These are phyloP conservation scores for Phalaenopsis hybrid DNA, from an alignment of 116 monocot genomes.

Conservation along the genomic window DNA sequence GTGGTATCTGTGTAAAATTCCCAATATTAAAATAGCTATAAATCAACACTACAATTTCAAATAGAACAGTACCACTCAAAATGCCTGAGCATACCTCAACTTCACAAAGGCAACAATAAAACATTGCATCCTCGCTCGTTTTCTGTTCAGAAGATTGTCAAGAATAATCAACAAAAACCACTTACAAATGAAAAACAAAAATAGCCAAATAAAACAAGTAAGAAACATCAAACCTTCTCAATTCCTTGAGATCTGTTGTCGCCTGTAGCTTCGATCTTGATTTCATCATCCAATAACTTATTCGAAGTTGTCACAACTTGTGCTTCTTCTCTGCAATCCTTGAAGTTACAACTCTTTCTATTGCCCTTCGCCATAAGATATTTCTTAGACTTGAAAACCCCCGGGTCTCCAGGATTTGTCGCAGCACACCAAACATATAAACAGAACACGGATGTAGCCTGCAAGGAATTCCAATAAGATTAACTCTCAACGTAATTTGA, in stretches of 20 bases:
- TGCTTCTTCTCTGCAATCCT: slow-evolving; percentile 19
- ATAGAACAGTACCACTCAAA: not conserved
- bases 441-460: slow-evolving; percentile 69
- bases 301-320: not conserved
- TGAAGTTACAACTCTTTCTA: slow-evolving; percentile 12
- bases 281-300: not conserved
- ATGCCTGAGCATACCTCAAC: slow-evolving; percentile 62
- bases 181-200: slow-evolving; percentile 6
- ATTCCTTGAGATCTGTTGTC: slow-evolving; percentile 20
- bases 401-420: slow-evolving; percentile 82
- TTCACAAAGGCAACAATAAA: slow-evolving; percentile 92
- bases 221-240: slow-evolving; percentile 17
- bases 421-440: slow-evolving; percentile 89
- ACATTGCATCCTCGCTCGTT: slow-evolving; percentile 85
- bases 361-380: slow-evolving; percentile 38
- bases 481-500: not conserved
- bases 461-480: slow-evolving; percentile 16
- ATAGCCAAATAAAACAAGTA: slow-evolving; percentile 39
- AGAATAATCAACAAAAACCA: slow-evolving; percentile 15
- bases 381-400: slow-evolving; percentile 87
- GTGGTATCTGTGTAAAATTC: no score
- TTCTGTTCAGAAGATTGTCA: slow-evolving; percentile 52
- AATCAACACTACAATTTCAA: not conserved
- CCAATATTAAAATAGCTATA: no score
- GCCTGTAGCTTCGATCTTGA: slow-evolving; percentile 1